Conservation (phyloP, 805 yeast genomes). For the Candida pini region DNA sequence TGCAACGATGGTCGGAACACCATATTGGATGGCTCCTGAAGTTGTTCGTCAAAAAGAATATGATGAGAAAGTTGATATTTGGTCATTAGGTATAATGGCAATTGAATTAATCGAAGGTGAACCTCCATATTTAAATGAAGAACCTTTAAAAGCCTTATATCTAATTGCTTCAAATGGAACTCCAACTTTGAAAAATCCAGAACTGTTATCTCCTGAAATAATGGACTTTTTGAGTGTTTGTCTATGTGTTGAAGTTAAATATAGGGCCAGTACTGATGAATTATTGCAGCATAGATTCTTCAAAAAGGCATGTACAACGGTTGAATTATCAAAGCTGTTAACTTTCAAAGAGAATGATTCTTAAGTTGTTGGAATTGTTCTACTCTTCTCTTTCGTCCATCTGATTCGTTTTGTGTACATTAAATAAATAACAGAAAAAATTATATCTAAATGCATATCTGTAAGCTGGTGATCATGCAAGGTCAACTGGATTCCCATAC, state of each 20-base stretch:
- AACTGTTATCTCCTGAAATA: slow-evolving; percentile 62
- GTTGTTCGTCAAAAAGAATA: slow-evolving; percentile 92
- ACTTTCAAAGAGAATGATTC: slow-evolving; percentile 29
- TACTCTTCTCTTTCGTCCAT: not conserved
- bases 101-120: slow-evolving; percentile 99
- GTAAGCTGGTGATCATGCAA: too few relatives aligned
- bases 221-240: slow-evolving; percentile 86
- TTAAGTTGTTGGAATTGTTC: too few relatives aligned
- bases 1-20: slow-evolving; percentile 98
- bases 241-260: slow-evolving; percentile 88
- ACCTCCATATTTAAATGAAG: slow-evolving; percentile 95
- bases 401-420: not conserved
- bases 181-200: slow-evolving; percentile 85
- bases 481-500: too few relatives aligned
- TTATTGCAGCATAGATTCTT: slow-evolving; percentile 72
- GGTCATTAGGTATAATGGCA: slow-evolving; percentile 96
- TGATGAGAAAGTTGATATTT: slow-evolving; percentile 94
- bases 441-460: too few relatives aligned
- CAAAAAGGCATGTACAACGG: slow-evolving; percentile 54
- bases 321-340: slow-evolving; percentile 54
- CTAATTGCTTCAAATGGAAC: slow-evolving; percentile 96
- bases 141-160: slow-evolving; percentile 89
- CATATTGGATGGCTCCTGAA: slow-evolving; percentile 99
- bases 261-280: slow-evolving; percentile 88
- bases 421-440: not conserved